Conservation (phyloP, 2,329 filamentous ascomycete species). For the Teratosphaeria pseudoeucalypti region DNA sequence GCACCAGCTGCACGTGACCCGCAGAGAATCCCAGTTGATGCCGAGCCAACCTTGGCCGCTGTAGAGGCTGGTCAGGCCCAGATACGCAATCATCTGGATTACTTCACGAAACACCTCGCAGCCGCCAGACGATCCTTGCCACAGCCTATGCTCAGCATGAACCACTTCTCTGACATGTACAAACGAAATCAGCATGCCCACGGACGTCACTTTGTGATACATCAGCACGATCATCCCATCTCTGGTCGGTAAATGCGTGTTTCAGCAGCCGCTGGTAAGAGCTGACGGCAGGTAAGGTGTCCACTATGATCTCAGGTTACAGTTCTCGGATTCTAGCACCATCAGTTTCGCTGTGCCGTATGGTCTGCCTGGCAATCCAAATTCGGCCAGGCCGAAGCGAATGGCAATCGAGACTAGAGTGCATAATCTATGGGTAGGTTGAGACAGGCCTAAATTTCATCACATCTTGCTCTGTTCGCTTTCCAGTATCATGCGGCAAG, state of each 20-base stretch:
- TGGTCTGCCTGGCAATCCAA: constrained; percentile 33
- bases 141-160: constrained; percentile 29
- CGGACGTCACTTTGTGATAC: constrained; percentile 52
- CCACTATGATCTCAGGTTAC: constrained; percentile 54
- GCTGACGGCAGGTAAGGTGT: constrained; percentile 20
- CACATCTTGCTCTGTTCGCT: not conserved
- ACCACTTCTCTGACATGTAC: constrained; percentile 38
- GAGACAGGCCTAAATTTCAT: not conserved
- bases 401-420: constrained; percentile 37
- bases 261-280: not conserved
- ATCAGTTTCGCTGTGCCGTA: constrained; percentile 45
- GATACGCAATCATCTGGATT: constrained; percentile 39
- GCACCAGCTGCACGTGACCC: not conserved
- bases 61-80: constrained; percentile 42
- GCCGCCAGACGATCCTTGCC: constrained; percentile 17
- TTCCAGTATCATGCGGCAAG: not conserved
- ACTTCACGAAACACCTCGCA: constrained; percentile 36
- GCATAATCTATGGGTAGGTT: constrained; percentile 32
- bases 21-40: not conserved
- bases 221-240: constrained; percentile 63
- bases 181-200: constrained; percentile 34
- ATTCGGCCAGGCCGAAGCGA: constrained; percentile 29
- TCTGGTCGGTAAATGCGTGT: constrained; percentile 50
- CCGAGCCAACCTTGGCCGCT: constrained; percentile 26
- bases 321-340: constrained; percentile 58